Evolutionary conservation across 2,329 filamentous ascomycete species (phyloP), one percentile per base, ranked within the genome.

Genomic region (Diaporthe longicolla): DNA sequence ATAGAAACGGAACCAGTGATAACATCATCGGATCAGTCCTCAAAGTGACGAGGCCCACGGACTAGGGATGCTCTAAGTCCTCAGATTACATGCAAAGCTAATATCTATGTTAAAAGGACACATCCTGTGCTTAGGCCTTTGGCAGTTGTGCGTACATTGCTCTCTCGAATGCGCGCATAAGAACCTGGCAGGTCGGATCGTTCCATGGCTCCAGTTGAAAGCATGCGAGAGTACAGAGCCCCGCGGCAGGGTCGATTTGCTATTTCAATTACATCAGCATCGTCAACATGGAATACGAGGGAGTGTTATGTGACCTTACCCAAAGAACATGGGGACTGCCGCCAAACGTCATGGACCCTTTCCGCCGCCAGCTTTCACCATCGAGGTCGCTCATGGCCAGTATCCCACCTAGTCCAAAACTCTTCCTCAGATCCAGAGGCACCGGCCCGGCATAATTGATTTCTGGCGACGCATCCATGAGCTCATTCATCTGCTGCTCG

Each of bases 81-180:
- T 50, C 21, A 24, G 48, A 50, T 19, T 9, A 11, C 7, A 50
- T 50, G 7, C n/a, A n/a, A 10, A 24, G 48, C 48, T n/a, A 17
- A 24, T 24, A 50, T 50, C 19, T 6, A 6, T 50, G 3, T 17
- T 50, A 21, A 50, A 50, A 50, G 0, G 48, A 10, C 21, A 50
- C 21, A 10, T 9, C 21, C 7, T 50, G 1, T 24, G 19, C 5
- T 50, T 50, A 50, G 21, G n/a, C 48, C 24, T 8, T 24, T n/a
- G 48, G 48, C 48, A 71, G 69, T 59, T 5, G 48, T 50, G 48
- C 48, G 21, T 50, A 50, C 48, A 50, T 50, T 24, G 48, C 48
- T 24, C 48, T 50, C 9, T 50, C 48, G 48, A 50, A 50, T 50
- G 48, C 48, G 48, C 48, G 48, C n/a, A 50, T 50, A n/a, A 50